Evolutionary conservation across 2,329 filamentous ascomycete species (phyloP).

Genomic region (Cladosporium sp.): DNA sequence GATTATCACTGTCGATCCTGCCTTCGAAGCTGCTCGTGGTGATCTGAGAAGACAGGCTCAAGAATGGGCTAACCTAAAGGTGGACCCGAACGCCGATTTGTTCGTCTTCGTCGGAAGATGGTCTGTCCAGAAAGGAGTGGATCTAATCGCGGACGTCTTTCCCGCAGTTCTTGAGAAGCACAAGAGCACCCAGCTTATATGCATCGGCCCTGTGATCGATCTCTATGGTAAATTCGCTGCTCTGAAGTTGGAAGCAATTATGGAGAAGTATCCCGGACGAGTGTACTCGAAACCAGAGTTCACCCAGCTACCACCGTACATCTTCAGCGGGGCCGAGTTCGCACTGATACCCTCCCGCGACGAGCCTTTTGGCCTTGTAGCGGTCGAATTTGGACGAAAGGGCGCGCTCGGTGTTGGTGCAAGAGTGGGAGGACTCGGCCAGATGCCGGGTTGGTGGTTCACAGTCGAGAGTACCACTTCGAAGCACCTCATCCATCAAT

Average conservation of each 20-base stretch:
- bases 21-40: conserved; percentile 55
- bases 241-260: conserved; percentile 63
- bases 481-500: conserved; percentile 63
- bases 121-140: conserved; percentile 69
- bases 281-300: conserved; percentile 69
- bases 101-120: conserved; percentile 70
- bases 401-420: conserved; percentile 67
- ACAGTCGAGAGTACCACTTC: conserved; percentile 66
- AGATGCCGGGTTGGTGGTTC: conserved; percentile 73
- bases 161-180: conserved; percentile 63
- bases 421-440: conserved; percentile 64
- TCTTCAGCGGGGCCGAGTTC: conserved; percentile 68
- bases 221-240: conserved; percentile 68
- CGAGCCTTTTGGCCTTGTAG: conserved; percentile 68
- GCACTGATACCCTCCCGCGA: conserved; percentile 68
- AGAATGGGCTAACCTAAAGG: conserved; percentile 65
- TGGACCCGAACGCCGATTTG: conserved; percentile 62
- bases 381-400: conserved; percentile 68
- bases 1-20: conserved; percentile 54
- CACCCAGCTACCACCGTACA: conserved; percentile 64
- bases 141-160: conserved; percentile 68
- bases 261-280: conserved; percentile 64
- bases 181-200: conserved; percentile 61
- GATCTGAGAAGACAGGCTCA: conserved; percentile 62
- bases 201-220: conserved; percentile 65